A percentile compares a stretch with the other conserved stretches of the same genome.
Conservation (phyloP, 2,329 filamentous ascomycete genomes). For the Ampelomyces quisqualis region DNA sequence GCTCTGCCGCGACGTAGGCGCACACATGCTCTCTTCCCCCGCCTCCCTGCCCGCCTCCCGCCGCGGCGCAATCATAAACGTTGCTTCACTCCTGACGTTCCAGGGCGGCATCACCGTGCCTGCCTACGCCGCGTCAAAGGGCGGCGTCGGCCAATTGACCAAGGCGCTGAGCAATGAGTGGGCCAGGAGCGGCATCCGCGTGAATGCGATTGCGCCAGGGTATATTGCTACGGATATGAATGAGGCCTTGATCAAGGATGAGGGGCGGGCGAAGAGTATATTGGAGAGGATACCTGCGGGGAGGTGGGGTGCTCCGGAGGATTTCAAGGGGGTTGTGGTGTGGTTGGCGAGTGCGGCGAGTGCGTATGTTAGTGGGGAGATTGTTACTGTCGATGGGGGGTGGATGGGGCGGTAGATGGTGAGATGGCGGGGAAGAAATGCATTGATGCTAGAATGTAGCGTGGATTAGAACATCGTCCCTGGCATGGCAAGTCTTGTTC, state of each 20-base stretch:
- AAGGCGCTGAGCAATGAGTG: slow-evolving; percentile 87
- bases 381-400: slow-evolving; percentile 82
- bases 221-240: slow-evolving; percentile 98
- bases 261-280: slow-evolving; percentile 69
- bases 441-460: no score
- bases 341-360: slow-evolving; percentile 76
- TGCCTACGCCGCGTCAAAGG: slow-evolving; percentile 84
- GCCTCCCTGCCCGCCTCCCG: slow-evolving; percentile 53
- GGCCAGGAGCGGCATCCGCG: slow-evolving; percentile 73
- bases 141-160: slow-evolving; percentile 79
- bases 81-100: slow-evolving; percentile 77
- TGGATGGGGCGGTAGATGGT: slow-evolving; percentile 78
- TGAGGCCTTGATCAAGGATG: slow-evolving; percentile 72
- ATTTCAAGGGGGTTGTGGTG: slow-evolving; percentile 82
- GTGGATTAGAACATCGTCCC: no score
- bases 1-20: slow-evolving; percentile 72
- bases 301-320: slow-evolving; percentile 78
- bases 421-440: neutral
- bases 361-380: slow-evolving; percentile 78
- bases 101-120: slow-evolving; percentile 87
- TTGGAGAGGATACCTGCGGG: slow-evolving; percentile 79
- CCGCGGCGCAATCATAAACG: slow-evolving; percentile 76
- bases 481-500: no score
- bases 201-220: slow-evolving; percentile 86
- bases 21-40: slow-evolving; percentile 68